Percentiles rank a stretch among this genome's conserved stretches.
Evolutionary conservation across 2,329 filamentous ascomycete species (phyloP).

Genomic region (Clarireedia homoeocarpa): DNA sequence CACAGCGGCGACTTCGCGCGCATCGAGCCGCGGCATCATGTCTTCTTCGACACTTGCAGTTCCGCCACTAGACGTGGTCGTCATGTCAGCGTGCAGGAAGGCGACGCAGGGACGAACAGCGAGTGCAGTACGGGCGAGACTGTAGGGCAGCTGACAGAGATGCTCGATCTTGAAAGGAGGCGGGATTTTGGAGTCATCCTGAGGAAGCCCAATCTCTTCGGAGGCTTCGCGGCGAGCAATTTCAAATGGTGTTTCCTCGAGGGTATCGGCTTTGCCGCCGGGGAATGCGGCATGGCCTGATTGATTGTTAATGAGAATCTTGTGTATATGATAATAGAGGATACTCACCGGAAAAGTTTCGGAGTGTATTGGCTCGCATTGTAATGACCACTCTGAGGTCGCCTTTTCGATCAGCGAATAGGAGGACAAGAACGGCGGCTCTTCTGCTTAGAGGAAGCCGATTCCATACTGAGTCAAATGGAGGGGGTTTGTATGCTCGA

Average conservation of each 20-base stretch:
- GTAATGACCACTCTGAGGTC: constrained; percentile 67
- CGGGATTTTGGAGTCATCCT: constrained; percentile 60
- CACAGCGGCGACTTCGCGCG: constrained; percentile 85
- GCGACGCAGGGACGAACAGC: constrained; percentile 71
- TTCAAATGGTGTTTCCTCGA: constrained; percentile 57
- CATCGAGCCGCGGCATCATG: constrained; percentile 74
- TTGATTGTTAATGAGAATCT: no score
- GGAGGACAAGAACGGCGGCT: constrained; percentile 78
- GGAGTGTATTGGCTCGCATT: constrained; percentile 55
- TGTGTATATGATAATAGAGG: neutral
- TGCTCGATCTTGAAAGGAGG: constrained; percentile 78
- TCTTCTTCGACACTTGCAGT: constrained; percentile 53
- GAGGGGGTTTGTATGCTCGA: constrained; percentile 51
- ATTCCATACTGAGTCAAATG: constrained; percentile 54
- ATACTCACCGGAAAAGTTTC: constrained; percentile 59
- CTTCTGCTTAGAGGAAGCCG: constrained; percentile 55
- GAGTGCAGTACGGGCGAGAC: constrained; percentile 64
- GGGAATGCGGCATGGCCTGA: constrained; percentile 69
- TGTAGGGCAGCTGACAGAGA: constrained; percentile 74
- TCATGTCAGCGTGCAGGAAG: constrained; percentile 58
- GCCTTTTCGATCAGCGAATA: constrained; percentile 77
- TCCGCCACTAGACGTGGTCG: constrained; percentile 26
- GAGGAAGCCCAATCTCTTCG: constrained; percentile 87
- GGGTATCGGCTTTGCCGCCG: constrained; percentile 61
- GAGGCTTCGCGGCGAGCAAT: constrained; percentile 84